These are phyloP conservation scores for Parasitella parasitica DNA, from an alignment of 371 early-diverging fungal genomes.

Conservation along the genomic window DNA sequence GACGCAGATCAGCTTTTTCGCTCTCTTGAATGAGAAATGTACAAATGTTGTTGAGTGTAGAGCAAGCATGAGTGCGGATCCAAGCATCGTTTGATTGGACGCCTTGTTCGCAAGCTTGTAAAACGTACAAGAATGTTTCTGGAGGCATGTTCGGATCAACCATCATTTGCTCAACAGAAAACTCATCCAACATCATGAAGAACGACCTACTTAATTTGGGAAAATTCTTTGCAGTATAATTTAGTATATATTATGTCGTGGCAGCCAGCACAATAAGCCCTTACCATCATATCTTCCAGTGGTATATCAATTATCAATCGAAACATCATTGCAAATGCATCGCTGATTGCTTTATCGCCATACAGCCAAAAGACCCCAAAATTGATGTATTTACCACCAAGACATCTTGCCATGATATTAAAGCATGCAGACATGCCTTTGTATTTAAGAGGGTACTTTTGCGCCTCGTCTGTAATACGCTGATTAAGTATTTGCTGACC, in stretches of 20 bases:
- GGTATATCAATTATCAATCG: constrained; percentile 72
- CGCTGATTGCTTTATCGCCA: constrained; percentile 74
- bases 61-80: constrained; percentile 66
- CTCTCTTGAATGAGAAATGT: constrained; percentile 65
- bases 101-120: constrained; percentile 56
- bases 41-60: constrained; percentile 67
- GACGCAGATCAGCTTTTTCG: constrained; percentile 35
- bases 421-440: constrained; percentile 79
- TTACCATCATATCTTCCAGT: constrained; percentile 66
- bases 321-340: constrained; percentile 62
- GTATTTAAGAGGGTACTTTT: constrained; percentile 50
- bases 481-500: constrained; percentile 31
- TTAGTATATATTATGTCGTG: constrained; percentile 51
- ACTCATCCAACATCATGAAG: constrained; percentile 60
- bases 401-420: constrained; percentile 62
- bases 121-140: constrained; percentile 51
- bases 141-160: constrained; percentile 48
- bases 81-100: constrained; percentile 43
- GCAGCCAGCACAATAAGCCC: background rate
- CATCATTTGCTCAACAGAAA: constrained; percentile 63
- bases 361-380: constrained; percentile 88
- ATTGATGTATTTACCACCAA: constrained; percentile 81
- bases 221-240: constrained; percentile 45
- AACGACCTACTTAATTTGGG: constrained; percentile 61
- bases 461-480: constrained; percentile 14